Conservation (phyloP, 2,329 filamentous ascomycete species). For the Xylaria sp. region DNA sequence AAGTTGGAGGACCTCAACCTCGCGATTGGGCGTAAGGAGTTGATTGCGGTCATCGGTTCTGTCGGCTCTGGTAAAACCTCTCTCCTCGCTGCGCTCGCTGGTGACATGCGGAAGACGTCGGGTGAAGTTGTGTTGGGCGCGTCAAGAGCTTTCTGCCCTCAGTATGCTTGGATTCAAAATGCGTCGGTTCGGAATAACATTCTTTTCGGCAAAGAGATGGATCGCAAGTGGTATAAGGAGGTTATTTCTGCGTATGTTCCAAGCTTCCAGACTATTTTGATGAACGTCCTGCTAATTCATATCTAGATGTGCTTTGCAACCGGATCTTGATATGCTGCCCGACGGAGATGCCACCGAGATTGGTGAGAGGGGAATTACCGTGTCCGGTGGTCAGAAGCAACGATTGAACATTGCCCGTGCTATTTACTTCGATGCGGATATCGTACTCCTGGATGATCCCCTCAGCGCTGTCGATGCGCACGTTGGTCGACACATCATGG, state of each 20-base stretch:
- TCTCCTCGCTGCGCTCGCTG: conserved; percentile 79
- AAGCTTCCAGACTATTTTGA: neutral
- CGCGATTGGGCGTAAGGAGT: conserved; percentile 64
- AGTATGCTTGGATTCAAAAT: conserved; percentile 98
- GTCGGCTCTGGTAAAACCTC: conserved; percentile 90
- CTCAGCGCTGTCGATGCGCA: conserved; percentile 65
- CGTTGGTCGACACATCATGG: conserved; percentile 74
- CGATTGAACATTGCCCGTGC: conserved; percentile 86
- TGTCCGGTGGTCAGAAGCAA: conserved; percentile 94
- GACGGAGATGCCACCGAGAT: conserved; percentile 86
- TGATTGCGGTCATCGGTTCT: conserved; percentile 80
- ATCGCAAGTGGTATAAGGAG: conserved; percentile 72
- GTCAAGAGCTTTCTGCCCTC: conserved; percentile 82
- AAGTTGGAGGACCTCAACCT: conserved; percentile 65
- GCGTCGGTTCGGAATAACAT: conserved; percentile 84
- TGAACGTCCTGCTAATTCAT: conserved; percentile 13
- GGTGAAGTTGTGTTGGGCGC: conserved; percentile 73
- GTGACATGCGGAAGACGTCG: conserved; percentile 82
- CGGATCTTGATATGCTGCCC: conserved; percentile 90
- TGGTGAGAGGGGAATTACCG: conserved; percentile 89
- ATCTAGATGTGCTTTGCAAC: conserved; percentile 66
- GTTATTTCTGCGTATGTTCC: conserved; percentile 68
- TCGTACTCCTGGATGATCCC: conserved; percentile 65
- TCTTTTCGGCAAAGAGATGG: conserved; percentile 73
- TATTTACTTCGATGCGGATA: conserved; percentile 64